Evolutionary conservation across 306 rosid genomes (phyloP).

Genomic region (Acacia acuminata): DNA sequence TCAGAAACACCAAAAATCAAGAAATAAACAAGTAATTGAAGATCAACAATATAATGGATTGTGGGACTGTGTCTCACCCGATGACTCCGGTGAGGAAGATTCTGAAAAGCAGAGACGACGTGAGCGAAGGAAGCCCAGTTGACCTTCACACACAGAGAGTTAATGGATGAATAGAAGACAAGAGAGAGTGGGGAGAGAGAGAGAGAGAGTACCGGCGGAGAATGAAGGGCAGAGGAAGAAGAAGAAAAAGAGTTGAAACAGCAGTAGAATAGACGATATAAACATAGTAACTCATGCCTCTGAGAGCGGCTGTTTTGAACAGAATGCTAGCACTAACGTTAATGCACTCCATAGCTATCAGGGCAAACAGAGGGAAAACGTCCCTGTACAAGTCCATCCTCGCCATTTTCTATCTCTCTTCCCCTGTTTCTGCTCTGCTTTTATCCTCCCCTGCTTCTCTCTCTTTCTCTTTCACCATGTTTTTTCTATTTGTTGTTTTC

Average conservation of each 20-base stretch:
- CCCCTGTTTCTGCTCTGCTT: not conserved
- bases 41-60: not conserved
- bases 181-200: too few relatives aligned
- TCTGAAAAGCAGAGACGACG: slow-evolving; percentile 34
- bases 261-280: slow-evolving; percentile 52
- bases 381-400: slow-evolving; percentile 37
- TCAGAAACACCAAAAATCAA: not conserved
- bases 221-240: slow-evolving; percentile 51
- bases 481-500: not conserved
- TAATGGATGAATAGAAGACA: not conserved
- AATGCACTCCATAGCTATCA: slow-evolving; percentile 50
- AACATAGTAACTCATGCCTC: slow-evolving; percentile 56
- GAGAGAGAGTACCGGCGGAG: slow-evolving; percentile 40
- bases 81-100: slow-evolving; percentile 47
- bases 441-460: not conserved
- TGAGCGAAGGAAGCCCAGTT: slow-evolving; percentile 49
- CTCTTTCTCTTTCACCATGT: not conserved
- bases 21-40: not conserved
- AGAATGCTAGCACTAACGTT: slow-evolving; percentile 48
- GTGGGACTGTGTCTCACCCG: slow-evolving; percentile 43
- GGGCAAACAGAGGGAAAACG: slow-evolving; percentile 47
- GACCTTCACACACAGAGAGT: slow-evolving; percentile 25
- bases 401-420: not conserved
- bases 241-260: slow-evolving; percentile 43
- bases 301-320: slow-evolving; percentile 57